These are phyloP conservation scores for Xylaria sp. DNA, from an alignment of 2,329 filamentous ascomycete species.

Conservation along the genomic window DNA sequence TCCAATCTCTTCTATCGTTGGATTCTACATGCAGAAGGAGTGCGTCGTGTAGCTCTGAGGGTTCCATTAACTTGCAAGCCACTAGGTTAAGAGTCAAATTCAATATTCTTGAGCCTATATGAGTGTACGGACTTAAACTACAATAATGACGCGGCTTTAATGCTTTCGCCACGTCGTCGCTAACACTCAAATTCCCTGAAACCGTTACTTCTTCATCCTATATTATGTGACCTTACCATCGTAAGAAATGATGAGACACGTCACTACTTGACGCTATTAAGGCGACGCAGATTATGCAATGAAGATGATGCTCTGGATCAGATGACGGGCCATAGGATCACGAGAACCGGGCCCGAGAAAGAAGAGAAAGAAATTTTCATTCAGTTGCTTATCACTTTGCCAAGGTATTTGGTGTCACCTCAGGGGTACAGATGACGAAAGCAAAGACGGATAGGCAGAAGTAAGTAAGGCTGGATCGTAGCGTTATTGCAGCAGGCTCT, in stretches of 20 bases:
- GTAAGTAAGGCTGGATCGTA: not conserved
- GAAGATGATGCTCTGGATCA: not conserved
- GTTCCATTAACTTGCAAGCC: not conserved
- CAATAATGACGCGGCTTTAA: not conserved
- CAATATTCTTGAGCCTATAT: not conserved
- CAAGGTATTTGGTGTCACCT: not conserved
- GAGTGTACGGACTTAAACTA: not conserved
- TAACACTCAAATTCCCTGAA: not conserved
- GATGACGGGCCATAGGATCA: not conserved
- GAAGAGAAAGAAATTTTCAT: not conserved
- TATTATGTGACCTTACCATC: conserved; percentile 3
- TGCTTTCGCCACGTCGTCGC: not conserved
- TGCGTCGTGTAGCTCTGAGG: not conserved
- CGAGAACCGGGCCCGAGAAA: not conserved
- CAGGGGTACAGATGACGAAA: not conserved
- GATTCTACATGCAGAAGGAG: not conserved
- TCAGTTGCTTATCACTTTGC: not conserved
- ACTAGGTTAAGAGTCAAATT: not conserved
- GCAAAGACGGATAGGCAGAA: not conserved
- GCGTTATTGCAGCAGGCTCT: not conserved
- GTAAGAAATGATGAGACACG: conserved; percentile 2
- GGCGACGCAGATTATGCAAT: not conserved
- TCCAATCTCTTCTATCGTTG: conserved; percentile 13
- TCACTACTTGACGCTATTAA: not conserved
- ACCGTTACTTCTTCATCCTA: conserved; percentile 10